phyloP scores from a whole-genome alignment of 495 filamentous ascomycete species.

The Penicillium malachiteum region DNA sequence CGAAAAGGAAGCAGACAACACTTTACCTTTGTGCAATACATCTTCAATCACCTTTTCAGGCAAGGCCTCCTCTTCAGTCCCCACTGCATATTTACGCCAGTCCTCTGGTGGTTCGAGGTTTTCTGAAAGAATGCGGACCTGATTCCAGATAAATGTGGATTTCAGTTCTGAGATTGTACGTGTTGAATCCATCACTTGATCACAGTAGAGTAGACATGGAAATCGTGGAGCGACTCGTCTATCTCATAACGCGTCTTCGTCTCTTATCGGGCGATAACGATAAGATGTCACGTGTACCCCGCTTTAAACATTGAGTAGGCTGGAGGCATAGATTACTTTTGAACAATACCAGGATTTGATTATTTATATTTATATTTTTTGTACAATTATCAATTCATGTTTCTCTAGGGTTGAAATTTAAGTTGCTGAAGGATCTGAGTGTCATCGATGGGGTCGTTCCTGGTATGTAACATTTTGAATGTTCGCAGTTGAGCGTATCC shows the following conservation, averaged over 20 bases:
- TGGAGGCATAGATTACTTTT: too few relatives aligned
- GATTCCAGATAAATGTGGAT: conserved; percentile 59
- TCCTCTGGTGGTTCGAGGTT: conserved; percentile 54
- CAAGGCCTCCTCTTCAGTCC: conserved; percentile 46
- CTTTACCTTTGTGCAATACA: conserved; percentile 51
- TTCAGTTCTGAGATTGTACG: conserved; percentile 61
- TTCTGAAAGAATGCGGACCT: conserved; percentile 61
- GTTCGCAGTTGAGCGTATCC: conserved; percentile 1
- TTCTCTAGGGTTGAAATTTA: too few relatives aligned
- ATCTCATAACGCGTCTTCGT: conserved; percentile 3
- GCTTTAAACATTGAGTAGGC: background rate
- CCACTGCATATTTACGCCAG: conserved; percentile 52
- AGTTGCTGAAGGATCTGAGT: too few relatives aligned
- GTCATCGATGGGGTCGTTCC: too few relatives aligned
- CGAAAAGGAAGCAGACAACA: background rate
- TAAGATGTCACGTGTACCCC: conserved; percentile 2
- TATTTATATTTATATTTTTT: too few relatives aligned
- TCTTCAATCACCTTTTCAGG: conserved; percentile 56
- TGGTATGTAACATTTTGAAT: too few relatives aligned
- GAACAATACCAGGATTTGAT: too few relatives aligned
- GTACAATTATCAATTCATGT: too few relatives aligned
- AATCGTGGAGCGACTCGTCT: background rate
- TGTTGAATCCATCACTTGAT: conserved; percentile 41
- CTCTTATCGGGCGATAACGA: conserved; percentile 10
- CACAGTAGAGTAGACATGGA: background rate